Percentiles rank a stretch among this genome's conserved stretches.
Evolutionary conservation across 1,284 basidiomycete species (phyloP).

Genomic region (Microbotryomycetes sp.): DNA sequence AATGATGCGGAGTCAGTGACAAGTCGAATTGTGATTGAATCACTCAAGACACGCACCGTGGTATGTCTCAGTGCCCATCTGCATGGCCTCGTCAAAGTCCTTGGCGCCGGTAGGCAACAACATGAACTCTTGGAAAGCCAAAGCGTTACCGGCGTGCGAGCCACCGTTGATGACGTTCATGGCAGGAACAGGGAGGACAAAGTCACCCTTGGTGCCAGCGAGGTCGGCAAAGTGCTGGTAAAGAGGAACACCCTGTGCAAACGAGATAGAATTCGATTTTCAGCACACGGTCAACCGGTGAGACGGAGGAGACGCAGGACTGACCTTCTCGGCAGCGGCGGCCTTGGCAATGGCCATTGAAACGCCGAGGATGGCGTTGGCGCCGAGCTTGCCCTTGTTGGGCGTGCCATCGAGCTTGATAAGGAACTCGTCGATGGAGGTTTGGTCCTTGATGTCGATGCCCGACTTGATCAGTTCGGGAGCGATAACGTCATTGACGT

Average conservation of each 20-base stretch:
- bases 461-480: slow-evolving; percentile 82
- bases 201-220: slow-evolving; percentile 88
- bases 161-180: slow-evolving; percentile 99
- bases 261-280: not conserved
- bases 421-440: slow-evolving; percentile 95
- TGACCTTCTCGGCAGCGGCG: slow-evolving; percentile 75
- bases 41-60: slow-evolving; percentile 53
- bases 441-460: slow-evolving; percentile 83
- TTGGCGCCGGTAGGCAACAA: slow-evolving; percentile 88
- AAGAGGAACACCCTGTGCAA: slow-evolving; percentile 66
- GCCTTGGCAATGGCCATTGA: slow-evolving; percentile 94
- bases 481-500: slow-evolving; percentile 89
- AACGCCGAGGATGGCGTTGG: slow-evolving; percentile 98
- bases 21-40: not conserved
- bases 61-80: slow-evolving; percentile 97
- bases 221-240: slow-evolving; percentile 96
- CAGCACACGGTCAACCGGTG: no score
- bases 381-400: slow-evolving; percentile 99
- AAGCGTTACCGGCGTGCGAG: slow-evolving; percentile 98
- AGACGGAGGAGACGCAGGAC: not conserved
- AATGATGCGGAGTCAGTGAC: no score
- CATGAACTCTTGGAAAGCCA: slow-evolving; percentile 99
- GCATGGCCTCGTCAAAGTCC: slow-evolving; percentile 93
- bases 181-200: slow-evolving; percentile 80
- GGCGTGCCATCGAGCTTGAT: slow-evolving; percentile 96